phyloP scores from a whole-genome alignment of 2,329 filamentous ascomycete species.

The Alternaria sp. region DNA sequence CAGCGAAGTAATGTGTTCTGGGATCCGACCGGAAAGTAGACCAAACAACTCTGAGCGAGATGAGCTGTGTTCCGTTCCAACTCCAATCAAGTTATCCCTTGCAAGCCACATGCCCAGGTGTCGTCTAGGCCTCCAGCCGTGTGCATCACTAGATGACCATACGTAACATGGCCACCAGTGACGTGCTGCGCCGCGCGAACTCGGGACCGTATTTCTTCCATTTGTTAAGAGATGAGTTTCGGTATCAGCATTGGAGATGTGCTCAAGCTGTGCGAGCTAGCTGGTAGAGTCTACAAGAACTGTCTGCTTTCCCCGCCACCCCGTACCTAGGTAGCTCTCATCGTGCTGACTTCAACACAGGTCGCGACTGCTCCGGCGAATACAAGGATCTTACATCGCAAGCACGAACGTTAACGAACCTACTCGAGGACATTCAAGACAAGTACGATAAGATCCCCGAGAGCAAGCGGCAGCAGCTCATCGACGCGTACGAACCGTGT shows the following conservation, averaged over 20 bases:
- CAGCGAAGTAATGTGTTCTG: not conserved
- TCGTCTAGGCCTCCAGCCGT: not conserved
- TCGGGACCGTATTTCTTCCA: not conserved
- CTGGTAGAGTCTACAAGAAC: slow-evolving; percentile 33
- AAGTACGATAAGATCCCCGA: slow-evolving; percentile 33
- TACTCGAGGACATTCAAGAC: slow-evolving; percentile 38
- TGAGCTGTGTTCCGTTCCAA: slow-evolving; percentile 1
- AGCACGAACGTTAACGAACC: slow-evolving; percentile 34
- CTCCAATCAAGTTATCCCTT: not conserved
- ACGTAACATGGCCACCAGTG: not conserved
- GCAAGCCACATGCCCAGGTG: not conserved
- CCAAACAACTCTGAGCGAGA: not conserved
- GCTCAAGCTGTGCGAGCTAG: slow-evolving; percentile 35
- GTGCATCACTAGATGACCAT: not conserved
- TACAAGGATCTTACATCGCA: slow-evolving; percentile 37
- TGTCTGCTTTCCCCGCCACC: slow-evolving; percentile 14
- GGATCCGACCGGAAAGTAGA: not conserved
- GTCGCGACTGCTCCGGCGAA: slow-evolving; percentile 39
- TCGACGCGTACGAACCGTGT: slow-evolving; percentile 31
- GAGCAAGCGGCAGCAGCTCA: slow-evolving; percentile 26
- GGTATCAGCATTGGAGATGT: slow-evolving; percentile 34
- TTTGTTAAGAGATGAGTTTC: slow-evolving; percentile 29
- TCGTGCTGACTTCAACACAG: slow-evolving; percentile 14
- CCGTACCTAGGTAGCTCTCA: no score
- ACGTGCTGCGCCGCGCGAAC: not conserved